Evolutionary conservation across 31 red algal species (phyloP), one percentile per base, ranked within the genome.

Genomic region (Asparagopsis taxiformis): DNA sequence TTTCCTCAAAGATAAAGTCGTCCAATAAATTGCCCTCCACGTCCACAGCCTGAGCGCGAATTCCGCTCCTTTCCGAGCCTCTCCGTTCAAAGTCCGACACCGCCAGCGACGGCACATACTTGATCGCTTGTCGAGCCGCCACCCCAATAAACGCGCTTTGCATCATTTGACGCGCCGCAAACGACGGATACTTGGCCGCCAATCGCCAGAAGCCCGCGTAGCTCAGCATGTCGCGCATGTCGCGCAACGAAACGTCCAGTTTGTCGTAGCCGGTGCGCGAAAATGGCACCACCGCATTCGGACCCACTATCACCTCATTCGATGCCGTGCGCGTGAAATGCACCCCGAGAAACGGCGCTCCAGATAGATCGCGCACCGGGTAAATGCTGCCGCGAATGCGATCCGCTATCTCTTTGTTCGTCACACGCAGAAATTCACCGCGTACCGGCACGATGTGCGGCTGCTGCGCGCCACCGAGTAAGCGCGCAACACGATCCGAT

Each of bases 1-100:
- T 59, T 32, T 55, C 62, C 58, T 97, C 87, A 63, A 97, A 91
- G 0, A 80, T 66, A 65, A 97, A 97, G 61, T 97, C 93, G 46
- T 91, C 87, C 20, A 97, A 72, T 16, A 97, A 75, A 25, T 49
- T 48, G 30, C 93, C 93, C 29, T 75, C 82, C 21, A 32, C 30
- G 15, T 68, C 75, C 22, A 97, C 35, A 11, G 93, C 93, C 53
- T 97, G 93, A n/a, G 87, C 93, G 39, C 93, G 80, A 23, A 97
- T 60, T 11, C 93, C 93, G 17, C 48, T 51, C 13, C 28, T 55
- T 3, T 58, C 35, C 31, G 43, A 10, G 10, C 69, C 70, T 39
- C 65, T 62, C 31, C 91, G 68, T 43, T 65, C 68, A 61, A 94
- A 74, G 24, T 82, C 75, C 15, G 23, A 23, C 13, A 63, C 38